Percentiles rank a stretch among this genome's conserved stretches.
Evolutionary conservation across 164 flowering plant genomes (phyloP).

Genomic region (Magnolia officinalis): DNA sequence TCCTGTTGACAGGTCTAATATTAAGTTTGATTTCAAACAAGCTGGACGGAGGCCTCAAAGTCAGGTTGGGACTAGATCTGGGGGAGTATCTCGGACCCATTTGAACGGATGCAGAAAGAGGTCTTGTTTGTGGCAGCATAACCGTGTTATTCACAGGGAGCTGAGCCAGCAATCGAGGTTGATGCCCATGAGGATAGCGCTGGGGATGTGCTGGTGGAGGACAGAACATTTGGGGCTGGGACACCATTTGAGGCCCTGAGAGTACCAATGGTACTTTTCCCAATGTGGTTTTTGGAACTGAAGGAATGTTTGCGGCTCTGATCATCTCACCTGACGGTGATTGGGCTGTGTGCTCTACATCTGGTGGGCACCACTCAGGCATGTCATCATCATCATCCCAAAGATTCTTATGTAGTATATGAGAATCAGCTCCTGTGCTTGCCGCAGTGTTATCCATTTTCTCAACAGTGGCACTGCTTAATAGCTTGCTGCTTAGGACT

Average conservation of each 20-base stretch:
- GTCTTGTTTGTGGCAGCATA: background rate
- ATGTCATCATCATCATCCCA: slow-evolving; percentile 49
- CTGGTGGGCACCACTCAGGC: slow-evolving; percentile 59
- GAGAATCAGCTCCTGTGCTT: slow-evolving; percentile 2
- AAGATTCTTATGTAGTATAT: slow-evolving; percentile 15
- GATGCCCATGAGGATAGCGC: slow-evolving; percentile 11
- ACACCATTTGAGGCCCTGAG: slow-evolving; percentile 3
- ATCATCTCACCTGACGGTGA: background rate
- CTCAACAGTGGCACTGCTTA: slow-evolving; percentile 1
- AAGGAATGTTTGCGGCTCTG: slow-evolving; percentile 11
- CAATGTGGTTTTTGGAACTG: slow-evolving; percentile 6
- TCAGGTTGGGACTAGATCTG: background rate
- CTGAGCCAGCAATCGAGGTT: background rate
- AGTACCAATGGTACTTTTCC: slow-evolving; percentile 4
- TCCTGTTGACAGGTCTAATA: background rate
- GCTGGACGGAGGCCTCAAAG: background rate
- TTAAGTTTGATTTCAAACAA: background rate
- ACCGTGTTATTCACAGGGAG: background rate
- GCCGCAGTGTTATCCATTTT: background rate
- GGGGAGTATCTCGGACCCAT: background rate
- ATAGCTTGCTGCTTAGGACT: slow-evolving; percentile 2
- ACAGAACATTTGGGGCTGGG: background rate
- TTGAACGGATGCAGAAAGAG: background rate
- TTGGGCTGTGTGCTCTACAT: slow-evolving; percentile 12
- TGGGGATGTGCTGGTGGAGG: slow-evolving; percentile 11